Conservation (phyloP, 768 basidiomycete genomes). For the Clavulina sp. region DNA sequence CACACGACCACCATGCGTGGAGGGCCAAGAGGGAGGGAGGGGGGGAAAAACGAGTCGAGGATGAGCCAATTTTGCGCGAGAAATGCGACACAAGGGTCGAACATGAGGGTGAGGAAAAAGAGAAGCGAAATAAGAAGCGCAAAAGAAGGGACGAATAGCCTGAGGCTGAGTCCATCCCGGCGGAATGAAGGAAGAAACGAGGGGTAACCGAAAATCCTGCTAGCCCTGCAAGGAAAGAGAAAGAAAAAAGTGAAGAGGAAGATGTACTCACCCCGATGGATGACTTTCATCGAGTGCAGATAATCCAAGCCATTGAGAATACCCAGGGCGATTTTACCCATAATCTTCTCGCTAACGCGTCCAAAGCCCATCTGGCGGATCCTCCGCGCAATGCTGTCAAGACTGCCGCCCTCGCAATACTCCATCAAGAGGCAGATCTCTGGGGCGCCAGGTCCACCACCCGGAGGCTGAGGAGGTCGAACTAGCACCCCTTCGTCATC, state of each 20-base stretch:
- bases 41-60: too few species aligned
- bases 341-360: conserved; percentile 71
- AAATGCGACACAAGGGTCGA: neutral
- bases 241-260: too few species aligned
- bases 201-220: too few species aligned
- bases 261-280: conserved; percentile 53
- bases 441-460: neutral
- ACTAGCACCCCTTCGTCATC: too few species aligned
- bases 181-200: too few species aligned
- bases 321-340: conserved; percentile 89
- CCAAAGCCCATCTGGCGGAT: conserved; percentile 54
- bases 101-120: neutral
- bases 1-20: too few species aligned
- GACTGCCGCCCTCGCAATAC: conserved; percentile 66
- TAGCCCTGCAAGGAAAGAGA: neutral
- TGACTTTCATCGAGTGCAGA: conserved; percentile 77
- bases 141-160: too few species aligned
- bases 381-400: conserved; percentile 76
- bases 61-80: neutral
- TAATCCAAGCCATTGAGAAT: conserved; percentile 85
- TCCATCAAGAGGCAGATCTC: conserved; percentile 97
- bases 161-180: too few species aligned
- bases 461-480: neutral
- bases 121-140: too few species aligned
- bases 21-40: too few species aligned